Base-by-base conservation (phyloP, 805 yeast species). In the Yarrowia sp. region DNA sequence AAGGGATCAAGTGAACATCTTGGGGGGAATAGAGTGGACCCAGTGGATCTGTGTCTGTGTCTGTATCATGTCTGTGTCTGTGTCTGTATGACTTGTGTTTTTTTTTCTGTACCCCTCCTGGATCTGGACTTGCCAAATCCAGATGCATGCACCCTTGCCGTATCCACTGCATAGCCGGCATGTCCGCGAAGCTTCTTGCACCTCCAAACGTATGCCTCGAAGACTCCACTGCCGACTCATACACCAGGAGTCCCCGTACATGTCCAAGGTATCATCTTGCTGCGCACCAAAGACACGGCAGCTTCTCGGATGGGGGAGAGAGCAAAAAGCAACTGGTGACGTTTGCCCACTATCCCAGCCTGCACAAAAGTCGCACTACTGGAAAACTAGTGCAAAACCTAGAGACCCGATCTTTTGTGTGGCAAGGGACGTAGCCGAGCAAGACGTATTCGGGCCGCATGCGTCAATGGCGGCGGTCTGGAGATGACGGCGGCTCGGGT, bases 81-180 rank as follows among this genome's bases (percentile, higher is more conserved):
- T 13, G 7, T 24, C 30, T 24, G 30, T 24, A 24, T 24, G 30
- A 24, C 30, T 24, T 24, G 30, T 30, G 47, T 15, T 44, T 17
- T 19, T 19, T 19, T 46, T 19, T 44, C 14, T 47, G 53, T 47
- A 49, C 56, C 56, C 56, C 56, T 50, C 56, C 56, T 10, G 17
- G 56, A 50, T 50, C 56, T 50, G 56, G 56, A 50, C 56, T 50
- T 50, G 40, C 56, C 56, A 34, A 34, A 50, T 50, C 40, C 42
- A 50, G 56, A 50, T 36, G 40, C 56, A 50, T 50, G 56, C 56
- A 50, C 42, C 30, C 56, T 50, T 50, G 42, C 56, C 56, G 56
- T 50, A 50, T 50, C 56, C 56, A 15, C 56, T 50, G 56, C 56
- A 50, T 50, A 50, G 40, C 56, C 56, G 56, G 56, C 55, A 50